phyloP scores from a whole-genome alignment of 208 protist genomes.

The Novymonas esmeraldas region DNA sequence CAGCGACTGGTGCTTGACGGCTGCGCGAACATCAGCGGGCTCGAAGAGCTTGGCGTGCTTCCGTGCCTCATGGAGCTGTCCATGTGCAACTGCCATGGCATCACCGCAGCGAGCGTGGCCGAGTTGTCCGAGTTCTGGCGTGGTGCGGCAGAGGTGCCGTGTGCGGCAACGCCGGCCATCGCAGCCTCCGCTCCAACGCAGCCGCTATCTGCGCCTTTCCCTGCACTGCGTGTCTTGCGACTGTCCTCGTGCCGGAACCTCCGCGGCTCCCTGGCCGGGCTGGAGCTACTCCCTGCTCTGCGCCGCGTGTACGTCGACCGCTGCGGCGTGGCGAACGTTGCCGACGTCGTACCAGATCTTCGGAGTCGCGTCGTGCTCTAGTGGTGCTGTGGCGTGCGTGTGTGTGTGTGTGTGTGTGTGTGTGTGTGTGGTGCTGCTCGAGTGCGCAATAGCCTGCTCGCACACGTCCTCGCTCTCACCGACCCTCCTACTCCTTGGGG shows the following conservation, averaged over 20 bases:
- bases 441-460: not conserved
- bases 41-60: not conserved
- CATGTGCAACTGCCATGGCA: constrained; percentile 11
- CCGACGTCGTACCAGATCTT: not conserved
- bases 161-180: not conserved
- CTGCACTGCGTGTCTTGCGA: constrained; percentile 3
- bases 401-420: not conserved
- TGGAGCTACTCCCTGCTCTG: constrained; percentile 8
- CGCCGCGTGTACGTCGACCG: constrained; percentile 7
- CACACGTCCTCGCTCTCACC: not conserved
- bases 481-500: too few species aligned
- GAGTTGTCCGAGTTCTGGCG: not conserved
- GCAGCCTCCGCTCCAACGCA: not conserved
- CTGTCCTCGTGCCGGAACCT: constrained; percentile 14
- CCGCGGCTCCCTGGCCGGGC: constrained; percentile 8
- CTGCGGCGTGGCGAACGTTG: constrained; percentile 9
- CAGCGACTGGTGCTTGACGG: constrained; percentile 17
- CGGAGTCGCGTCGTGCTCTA: constrained; percentile 8
- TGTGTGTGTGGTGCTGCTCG: not conserved
- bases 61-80: constrained; percentile 10
- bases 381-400: not conserved
- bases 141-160: too few species aligned
- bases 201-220: not conserved
- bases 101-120: constrained; percentile 5
- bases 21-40: constrained; percentile 18